phyloP scores from a whole-genome alignment of 495 filamentous ascomycete species.

The Penicillium robsamsonii region DNA sequence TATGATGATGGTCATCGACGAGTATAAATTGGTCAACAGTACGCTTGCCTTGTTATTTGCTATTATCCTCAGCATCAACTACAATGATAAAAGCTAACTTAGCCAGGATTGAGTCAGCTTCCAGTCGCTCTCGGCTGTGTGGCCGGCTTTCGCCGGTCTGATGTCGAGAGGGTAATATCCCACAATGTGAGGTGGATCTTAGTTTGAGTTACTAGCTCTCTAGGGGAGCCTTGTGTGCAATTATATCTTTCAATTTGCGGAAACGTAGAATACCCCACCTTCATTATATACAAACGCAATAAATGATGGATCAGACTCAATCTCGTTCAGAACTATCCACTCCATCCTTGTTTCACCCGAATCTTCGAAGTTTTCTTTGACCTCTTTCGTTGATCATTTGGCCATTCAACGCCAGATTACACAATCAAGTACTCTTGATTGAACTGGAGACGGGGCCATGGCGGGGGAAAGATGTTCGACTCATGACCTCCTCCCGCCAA shows the following conservation, averaged over 20 bases:
- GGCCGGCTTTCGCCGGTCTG: constrained; percentile 22
- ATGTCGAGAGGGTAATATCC: constrained; percentile 21
- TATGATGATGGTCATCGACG: constrained; percentile 2
- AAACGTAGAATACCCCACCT: neutral
- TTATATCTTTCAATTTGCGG: neutral
- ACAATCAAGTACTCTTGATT: neutral
- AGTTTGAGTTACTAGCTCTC: neutral
- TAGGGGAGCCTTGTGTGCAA: neutral
- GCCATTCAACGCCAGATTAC: neutral
- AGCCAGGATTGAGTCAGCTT: constrained; percentile 13
- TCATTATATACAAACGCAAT: neutral
- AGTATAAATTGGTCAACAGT: constrained; percentile 4
- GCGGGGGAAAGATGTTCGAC: neutral
- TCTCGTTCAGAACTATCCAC: neutral
- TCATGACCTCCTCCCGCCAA: constrained; percentile 17
- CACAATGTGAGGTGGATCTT: constrained; percentile 8
- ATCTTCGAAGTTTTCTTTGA: neutral
- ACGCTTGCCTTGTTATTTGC: neutral
- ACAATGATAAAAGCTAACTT: neutral
- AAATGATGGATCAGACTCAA: neutral
- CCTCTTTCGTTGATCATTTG: neutral
- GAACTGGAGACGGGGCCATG: neutral
- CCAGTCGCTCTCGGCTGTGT: constrained; percentile 21
- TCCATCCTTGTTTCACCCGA: neutral
- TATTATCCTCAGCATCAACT: neutral